These are phyloP conservation scores for Cladosporium sp. DNA, from an alignment of 2,329 filamentous ascomycete genomes.

Conservation along the genomic window DNA sequence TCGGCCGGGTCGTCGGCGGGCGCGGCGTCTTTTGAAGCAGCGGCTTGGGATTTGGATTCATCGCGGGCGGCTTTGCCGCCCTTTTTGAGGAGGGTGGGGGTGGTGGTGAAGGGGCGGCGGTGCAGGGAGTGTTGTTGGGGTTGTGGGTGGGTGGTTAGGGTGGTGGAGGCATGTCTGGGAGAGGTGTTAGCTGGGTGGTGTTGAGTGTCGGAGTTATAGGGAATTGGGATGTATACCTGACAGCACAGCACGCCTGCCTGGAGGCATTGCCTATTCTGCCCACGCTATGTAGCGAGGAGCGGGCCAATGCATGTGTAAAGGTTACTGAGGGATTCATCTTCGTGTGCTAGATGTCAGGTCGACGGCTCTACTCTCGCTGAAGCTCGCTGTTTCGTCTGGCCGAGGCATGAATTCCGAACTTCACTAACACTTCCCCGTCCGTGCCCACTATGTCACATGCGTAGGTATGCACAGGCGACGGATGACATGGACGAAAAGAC, in stretches of 20 bases:
- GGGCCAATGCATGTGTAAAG: neutral
- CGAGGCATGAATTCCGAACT: constrained; percentile 5
- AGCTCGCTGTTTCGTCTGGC: neutral
- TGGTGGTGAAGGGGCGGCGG: constrained; percentile 46
- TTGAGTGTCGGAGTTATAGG: neutral
- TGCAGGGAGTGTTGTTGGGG: neutral
- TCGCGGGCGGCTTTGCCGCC: constrained; percentile 54
- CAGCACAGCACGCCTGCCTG: neutral
- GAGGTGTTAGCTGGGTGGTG: neutral
- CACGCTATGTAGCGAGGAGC: neutral
- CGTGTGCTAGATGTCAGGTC: neutral
- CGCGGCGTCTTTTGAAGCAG: constrained; percentile 14
- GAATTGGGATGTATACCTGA: neutral
- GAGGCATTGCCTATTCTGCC: constrained; percentile 1
- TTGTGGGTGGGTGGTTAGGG: neutral
- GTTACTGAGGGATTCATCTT: constrained; percentile 3
- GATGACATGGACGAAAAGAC: neutral
- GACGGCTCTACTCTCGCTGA: neutral
- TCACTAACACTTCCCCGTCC: constrained; percentile 1
- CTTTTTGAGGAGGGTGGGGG: constrained; percentile 52
- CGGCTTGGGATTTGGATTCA: constrained; percentile 21
- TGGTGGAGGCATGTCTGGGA: neutral
- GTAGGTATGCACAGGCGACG: neutral
- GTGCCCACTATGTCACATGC: constrained; percentile 3
- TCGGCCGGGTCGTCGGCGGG: constrained; percentile 59